Evolutionary conservation across 1,284 basidiomycete genomes (phyloP).

Genomic region (Cryptococcus sp.): DNA sequence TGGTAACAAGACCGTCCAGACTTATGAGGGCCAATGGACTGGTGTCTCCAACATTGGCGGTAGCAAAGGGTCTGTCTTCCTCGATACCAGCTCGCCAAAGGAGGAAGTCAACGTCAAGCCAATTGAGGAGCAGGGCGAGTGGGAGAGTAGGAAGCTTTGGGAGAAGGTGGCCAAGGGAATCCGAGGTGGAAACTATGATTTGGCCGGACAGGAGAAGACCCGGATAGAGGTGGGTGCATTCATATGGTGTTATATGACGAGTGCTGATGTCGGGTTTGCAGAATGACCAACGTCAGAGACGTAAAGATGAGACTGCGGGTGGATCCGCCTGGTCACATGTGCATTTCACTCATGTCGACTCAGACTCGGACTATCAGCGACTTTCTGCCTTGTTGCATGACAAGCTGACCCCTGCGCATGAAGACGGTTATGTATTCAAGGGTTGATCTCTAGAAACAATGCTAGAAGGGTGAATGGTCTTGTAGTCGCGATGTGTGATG

Average conservation of each 20-base stretch:
- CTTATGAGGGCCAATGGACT: slow-evolving; percentile 89
- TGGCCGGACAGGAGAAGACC: slow-evolving; percentile 85
- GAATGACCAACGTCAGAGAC: slow-evolving; percentile 88
- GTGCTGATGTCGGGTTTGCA: slow-evolving; percentile 39
- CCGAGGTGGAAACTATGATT: slow-evolving; percentile 83
- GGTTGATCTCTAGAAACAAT: slow-evolving; percentile 4
- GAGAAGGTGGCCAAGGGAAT: slow-evolving; percentile 86
- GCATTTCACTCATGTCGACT: slow-evolving; percentile 70
- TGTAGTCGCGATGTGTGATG: neutral
- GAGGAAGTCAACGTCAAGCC: slow-evolving; percentile 71
- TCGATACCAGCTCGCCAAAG: slow-evolving; percentile 56
- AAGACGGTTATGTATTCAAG: slow-evolving; percentile 51
- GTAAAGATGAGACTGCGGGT: slow-evolving; percentile 77
- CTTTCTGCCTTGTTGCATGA: slow-evolving; percentile 45
- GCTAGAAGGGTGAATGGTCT: slow-evolving; percentile 1
- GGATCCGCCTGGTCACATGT: slow-evolving; percentile 73
- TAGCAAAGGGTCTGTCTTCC: slow-evolving; percentile 54
- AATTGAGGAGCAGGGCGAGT: slow-evolving; percentile 69
- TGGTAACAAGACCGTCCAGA: slow-evolving; percentile 55
- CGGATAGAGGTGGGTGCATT: slow-evolving; percentile 73
- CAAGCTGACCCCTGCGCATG: slow-evolving; percentile 50
- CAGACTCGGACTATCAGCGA: slow-evolving; percentile 68
- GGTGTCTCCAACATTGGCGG: slow-evolving; percentile 63
- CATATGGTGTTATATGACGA: neutral
- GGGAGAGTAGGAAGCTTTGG: slow-evolving; percentile 89